A percentile compares a stretch with the other conserved stretches of the same genome.
Conservation (phyloP, 345 rosid genomes). For the Rubroshorea leprosula region DNA sequence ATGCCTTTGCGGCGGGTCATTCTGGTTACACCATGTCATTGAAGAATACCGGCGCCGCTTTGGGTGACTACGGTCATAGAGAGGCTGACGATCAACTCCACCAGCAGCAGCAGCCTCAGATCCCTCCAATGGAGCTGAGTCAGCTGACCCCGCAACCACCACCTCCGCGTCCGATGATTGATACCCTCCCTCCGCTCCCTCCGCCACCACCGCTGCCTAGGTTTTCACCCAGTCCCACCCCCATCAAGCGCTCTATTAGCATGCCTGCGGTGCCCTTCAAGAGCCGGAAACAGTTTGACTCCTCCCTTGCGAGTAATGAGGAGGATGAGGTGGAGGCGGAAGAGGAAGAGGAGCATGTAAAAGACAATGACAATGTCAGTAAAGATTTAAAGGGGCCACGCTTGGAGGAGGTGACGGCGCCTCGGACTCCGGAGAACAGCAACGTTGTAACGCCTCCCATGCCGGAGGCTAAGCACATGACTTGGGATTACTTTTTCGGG, state of each 20-base stretch:
- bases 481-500: conserved; percentile 70
- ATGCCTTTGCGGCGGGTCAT: conserved; percentile 79
- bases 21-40: conserved; percentile 65
- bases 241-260: conserved; percentile 60
- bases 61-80: conserved; percentile 83
- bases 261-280: conserved; percentile 50
- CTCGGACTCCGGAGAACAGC: conserved; percentile 29
- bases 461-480: conserved; percentile 38
- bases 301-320: conserved; percentile 40
- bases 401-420: conserved; percentile 28
- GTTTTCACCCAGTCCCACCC: conserved; percentile 78
- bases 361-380: conserved; percentile 18
- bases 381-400: conserved; percentile 27
- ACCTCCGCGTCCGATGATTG: conserved; percentile 52
- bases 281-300: conserved; percentile 28
- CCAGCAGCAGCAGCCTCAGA: conserved; percentile 23
- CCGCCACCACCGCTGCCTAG: conserved; percentile 70
- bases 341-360: conserved; percentile 21
- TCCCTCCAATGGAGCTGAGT: conserved; percentile 30
- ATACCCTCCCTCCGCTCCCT: conserved; percentile 64
- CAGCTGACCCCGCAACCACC: conserved; percentile 42
- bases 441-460: conserved; percentile 31
- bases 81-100: conserved; percentile 43
- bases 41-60: conserved; percentile 84
- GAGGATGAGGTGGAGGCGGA: conserved; percentile 46